Conservation (phyloP, 352 stramenopile genomes). For the Phytophthora europaea region DNA sequence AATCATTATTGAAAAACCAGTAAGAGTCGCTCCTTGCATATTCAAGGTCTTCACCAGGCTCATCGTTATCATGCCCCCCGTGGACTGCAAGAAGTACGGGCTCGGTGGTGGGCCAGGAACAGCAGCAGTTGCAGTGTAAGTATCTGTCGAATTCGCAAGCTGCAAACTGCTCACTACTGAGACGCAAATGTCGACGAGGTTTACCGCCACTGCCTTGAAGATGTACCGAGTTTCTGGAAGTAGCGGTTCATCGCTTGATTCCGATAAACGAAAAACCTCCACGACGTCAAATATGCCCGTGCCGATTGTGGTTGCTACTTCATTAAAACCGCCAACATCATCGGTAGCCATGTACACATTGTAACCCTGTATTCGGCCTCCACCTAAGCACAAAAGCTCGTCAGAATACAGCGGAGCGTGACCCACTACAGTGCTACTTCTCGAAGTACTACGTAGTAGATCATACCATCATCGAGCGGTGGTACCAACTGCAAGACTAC, state of each 20-base stretch:
- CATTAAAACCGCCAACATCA: slow-evolving; percentile 37
- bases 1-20: slow-evolving; percentile 54
- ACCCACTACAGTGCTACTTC: neutral
- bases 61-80: slow-evolving; percentile 55
- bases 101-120: slow-evolving; percentile 50
- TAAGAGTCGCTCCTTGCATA: slow-evolving; percentile 60
- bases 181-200: slow-evolving; percentile 56
- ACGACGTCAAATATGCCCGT: slow-evolving; percentile 27
- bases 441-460: neutral
- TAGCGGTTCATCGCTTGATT: slow-evolving; percentile 30
- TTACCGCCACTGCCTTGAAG: slow-evolving; percentile 66
- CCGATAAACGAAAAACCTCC: slow-evolving; percentile 48
- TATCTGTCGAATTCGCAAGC: slow-evolving; percentile 20
- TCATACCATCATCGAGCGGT: slow-evolving; percentile 52
- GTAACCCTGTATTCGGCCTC: slow-evolving; percentile 59
- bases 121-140: slow-evolving; percentile 38
- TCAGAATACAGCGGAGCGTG: neutral
- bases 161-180: slow-evolving; percentile 26
- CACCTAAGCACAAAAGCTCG: slow-evolving; percentile 36
- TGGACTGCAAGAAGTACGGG: slow-evolving; percentile 63
- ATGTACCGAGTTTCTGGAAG: slow-evolving; percentile 50
- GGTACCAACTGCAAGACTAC: slow-evolving; percentile 48
- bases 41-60: slow-evolving; percentile 57
- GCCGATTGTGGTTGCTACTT: slow-evolving; percentile 46
- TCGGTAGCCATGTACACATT: slow-evolving; percentile 63